Conservation (phyloP, 306 rosid species). For the Cucumis cinereus region DNA sequence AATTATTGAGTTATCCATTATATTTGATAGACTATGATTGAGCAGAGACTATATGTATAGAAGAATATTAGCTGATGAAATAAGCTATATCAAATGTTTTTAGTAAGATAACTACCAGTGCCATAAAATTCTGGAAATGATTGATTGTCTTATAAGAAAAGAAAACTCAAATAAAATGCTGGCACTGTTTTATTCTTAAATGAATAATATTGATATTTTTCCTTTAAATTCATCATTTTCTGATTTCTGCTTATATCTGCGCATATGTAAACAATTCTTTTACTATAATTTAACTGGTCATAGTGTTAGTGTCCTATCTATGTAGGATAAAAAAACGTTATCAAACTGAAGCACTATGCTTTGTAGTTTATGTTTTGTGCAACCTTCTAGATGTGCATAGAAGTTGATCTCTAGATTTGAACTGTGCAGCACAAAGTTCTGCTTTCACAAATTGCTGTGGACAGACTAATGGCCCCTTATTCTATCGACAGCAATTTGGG, state of each 20-base stretch:
- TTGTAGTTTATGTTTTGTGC: neutral
- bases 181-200: neutral
- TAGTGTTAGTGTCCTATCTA: neutral
- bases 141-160: neutral
- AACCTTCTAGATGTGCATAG: neutral
- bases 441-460: neutral
- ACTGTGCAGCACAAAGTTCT: neutral
- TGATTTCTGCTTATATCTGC: neutral
- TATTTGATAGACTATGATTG: neutral
- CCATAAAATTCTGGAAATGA: neutral
- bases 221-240: neutral
- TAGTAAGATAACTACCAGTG: neutral
- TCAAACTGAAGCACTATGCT: neutral
- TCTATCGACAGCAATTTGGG: neutral
- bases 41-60: neutral
- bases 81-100: neutral
- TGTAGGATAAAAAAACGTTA: neutral
- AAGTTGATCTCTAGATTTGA: neutral
- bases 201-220: neutral
- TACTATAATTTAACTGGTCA: neutral
- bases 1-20: neutral
- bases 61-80: neutral
- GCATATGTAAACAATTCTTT: neutral
- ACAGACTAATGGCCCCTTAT: neutral
- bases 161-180: neutral